Base-by-base conservation (phyloP, 768 basidiomycete species). In the Phaeotremella skinneri region DNA sequence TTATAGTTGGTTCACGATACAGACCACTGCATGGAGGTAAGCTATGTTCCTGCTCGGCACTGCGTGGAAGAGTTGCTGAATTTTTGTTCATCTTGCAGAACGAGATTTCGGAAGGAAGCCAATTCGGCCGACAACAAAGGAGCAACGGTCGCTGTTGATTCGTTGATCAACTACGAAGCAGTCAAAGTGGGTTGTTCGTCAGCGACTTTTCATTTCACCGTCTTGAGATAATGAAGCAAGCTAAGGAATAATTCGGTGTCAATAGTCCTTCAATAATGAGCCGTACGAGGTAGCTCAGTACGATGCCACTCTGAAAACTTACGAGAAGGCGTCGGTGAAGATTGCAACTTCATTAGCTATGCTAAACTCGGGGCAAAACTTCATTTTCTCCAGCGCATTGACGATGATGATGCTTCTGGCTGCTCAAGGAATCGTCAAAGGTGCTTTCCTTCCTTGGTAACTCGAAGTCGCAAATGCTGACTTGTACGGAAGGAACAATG, bases 61-160 rank as follows among this genome's bases (percentile, higher is more conserved):
- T 9, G 17, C 34, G 21, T 43, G 20, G 4, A 50, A 50, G 49
- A 29, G 9, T 7, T 16, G 43, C 41, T 7, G 5, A 2, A 16
- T 17, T 37, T n/a, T 20, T 16, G 17, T 42, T 21, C 27, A 39
- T 27, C 0, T 50, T 21, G 1, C 66, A 94, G 93, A 59, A 97
- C 92, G 0, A 85, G 84, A 51, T 98, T 98, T 80, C 87, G 96
- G 25, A 85, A 92, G 47, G 84, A 96, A 61, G 96, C 94, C 0
- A 99, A 99, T 77, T 83, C 88, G 57, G 96, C 96, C 0, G 96
- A 99, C 67, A 98, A 99, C 78, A 89, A 88, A 72, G 93, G 94
- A 17, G 96, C 94, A 0, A 89, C 90, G 0, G 84, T 88, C 1
- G 90, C 91, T 2, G 91, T 98, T 2, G 96, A 99, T 73, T 90